Evolutionary conservation across 257 asterid species (phyloP), one percentile per base, ranked within the genome.

Genomic region (Echites panduratus): DNA sequence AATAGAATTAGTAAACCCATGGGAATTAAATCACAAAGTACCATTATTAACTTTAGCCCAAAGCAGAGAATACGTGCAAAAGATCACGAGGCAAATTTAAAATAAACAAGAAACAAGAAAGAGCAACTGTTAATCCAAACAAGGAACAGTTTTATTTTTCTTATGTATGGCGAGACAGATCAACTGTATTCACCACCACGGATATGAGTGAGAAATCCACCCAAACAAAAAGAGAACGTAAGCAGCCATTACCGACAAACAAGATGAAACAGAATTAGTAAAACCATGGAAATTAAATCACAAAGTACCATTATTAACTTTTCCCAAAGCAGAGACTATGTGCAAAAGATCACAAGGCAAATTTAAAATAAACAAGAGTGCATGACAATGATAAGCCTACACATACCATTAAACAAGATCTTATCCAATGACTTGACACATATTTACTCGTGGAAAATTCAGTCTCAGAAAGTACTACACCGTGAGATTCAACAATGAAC

Each of bases 391-490:
- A 13, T n/a, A 5, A 66, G 72, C 65, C 41, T 44, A 24, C 48
- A 72, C 54, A 53, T 91, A 95, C 99, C 98, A 90, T 82, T 62
- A 90, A 79, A 80, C 94, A 95, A 84, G 95, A 90, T 77, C 72
- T 87, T 73, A 95, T 83, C 99, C 98, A 95, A 75, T 95, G 99
- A 70, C 95, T 79, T 83, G 99, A 83, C 53, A 92, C 91, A 72
- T 82, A 83, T 70, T 84, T 82, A 78, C 83, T 75, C 79, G 38
- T 62, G 78, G 75, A 78, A 70, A 66, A 73, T 69, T 69, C 74
- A 44, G 79, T 82, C 68, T 40, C 79, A 68, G 84, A 61, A 70
- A 79, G 76, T 45, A 58, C 56, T 10, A 79, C 85, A 80, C 99
- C 99, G 71, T 95, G 99, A 41, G 92, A 83, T 83, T 90, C 96